phyloP scores from a whole-genome alignment of 2,329 filamentous ascomycete species.

The Epichloe uncinata region DNA sequence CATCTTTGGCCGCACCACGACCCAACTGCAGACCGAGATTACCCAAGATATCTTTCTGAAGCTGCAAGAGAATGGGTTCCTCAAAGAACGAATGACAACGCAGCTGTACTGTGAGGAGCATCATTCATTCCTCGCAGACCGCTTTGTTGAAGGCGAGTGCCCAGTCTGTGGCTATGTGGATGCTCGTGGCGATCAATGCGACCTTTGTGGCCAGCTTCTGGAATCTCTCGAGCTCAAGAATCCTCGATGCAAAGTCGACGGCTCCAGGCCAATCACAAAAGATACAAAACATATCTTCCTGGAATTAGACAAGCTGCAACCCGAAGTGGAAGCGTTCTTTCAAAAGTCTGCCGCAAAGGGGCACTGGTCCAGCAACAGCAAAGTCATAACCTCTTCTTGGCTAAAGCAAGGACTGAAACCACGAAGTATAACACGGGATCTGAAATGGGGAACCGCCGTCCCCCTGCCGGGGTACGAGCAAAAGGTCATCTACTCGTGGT shows the following conservation, averaged over 20 bases:
- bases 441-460: slow-evolving; percentile 59
- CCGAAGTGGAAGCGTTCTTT: slow-evolving; percentile 59
- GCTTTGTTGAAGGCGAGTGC: slow-evolving; percentile 62
- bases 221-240: slow-evolving; percentile 58
- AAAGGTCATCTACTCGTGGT: slow-evolving; percentile 72
- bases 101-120: slow-evolving; percentile 75
- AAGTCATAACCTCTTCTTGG: slow-evolving; percentile 60
- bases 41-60: slow-evolving; percentile 72
- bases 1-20: slow-evolving; percentile 78
- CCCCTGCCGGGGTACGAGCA: slow-evolving; percentile 33
- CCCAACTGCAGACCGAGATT: slow-evolving; percentile 69
- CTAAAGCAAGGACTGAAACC: slow-evolving; percentile 63
- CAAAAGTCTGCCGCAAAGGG: slow-evolving; percentile 54
- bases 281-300: slow-evolving; percentile 81
- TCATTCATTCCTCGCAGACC: slow-evolving; percentile 56
- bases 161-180: slow-evolving; percentile 52
- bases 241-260: slow-evolving; percentile 73
- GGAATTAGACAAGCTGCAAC: slow-evolving; percentile 61
- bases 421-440: slow-evolving; percentile 70
- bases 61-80: slow-evolving; percentile 65
- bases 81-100: slow-evolving; percentile 64
- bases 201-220: slow-evolving; percentile 52
- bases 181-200: slow-evolving; percentile 53
- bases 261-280: slow-evolving; percentile 53
- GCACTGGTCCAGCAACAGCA: slow-evolving; percentile 55